Conservation (phyloP, 2,329 filamentous ascomycete species). For the Arthrobotrys sinensis region DNA sequence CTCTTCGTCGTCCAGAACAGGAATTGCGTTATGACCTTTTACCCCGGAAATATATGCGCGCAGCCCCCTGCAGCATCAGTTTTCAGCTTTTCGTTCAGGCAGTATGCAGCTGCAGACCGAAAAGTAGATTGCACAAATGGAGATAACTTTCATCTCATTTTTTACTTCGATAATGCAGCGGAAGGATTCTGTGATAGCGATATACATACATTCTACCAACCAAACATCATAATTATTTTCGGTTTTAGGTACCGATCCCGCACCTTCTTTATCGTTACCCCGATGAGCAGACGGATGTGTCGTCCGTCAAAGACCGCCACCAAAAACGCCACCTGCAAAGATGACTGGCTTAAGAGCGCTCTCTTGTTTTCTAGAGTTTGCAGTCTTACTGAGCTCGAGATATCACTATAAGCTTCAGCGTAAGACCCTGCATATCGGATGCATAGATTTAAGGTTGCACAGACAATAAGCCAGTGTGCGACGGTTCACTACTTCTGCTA, state of each 20-base stretch:
- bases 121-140: constrained; percentile 14
- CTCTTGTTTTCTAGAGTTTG: background rate
- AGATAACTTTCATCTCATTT: constrained; percentile 16
- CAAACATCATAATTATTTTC: background rate
- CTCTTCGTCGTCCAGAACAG: constrained; percentile 23
- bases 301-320: constrained; percentile 38
- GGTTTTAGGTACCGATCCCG: background rate
- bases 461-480: background rate
- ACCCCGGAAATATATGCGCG: constrained; percentile 42
- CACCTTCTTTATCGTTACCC: background rate
- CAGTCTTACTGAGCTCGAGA: background rate
- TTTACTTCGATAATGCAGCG: background rate
- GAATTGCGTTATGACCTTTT: constrained; percentile 29
- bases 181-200: background rate
- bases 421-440: constrained; percentile 31
- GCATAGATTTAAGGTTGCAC: constrained; percentile 20
- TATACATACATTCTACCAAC: background rate
- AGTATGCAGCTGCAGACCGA: constrained; percentile 48
- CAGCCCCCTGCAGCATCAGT: constrained; percentile 31
- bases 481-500: background rate
- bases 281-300: constrained; percentile 31
- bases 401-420: constrained; percentile 5
- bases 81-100: constrained; percentile 35
- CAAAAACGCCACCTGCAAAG: constrained; percentile 44
- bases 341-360: constrained; percentile 2